Conservation (phyloP, 768 basidiomycete genomes). For the Amanita muscaria region DNA sequence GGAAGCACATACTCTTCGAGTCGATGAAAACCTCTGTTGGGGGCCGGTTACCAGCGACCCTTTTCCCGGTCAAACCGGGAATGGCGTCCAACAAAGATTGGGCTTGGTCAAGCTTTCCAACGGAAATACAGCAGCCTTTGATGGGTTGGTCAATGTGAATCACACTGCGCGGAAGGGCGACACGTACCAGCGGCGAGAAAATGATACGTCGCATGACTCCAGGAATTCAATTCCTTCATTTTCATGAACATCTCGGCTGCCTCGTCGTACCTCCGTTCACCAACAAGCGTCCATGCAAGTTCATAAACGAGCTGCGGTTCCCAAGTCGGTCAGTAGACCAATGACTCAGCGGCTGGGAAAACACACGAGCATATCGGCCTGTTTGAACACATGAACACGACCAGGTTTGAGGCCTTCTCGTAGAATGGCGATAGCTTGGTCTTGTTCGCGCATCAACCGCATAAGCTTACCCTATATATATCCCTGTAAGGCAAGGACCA, state of each 20-base stretch:
- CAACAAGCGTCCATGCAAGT: slow-evolving; percentile 67
- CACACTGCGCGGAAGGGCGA: slow-evolving; percentile 9
- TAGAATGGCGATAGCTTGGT: slow-evolving; percentile 57
- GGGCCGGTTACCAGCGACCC: slow-evolving; percentile 56
- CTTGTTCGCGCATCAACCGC: slow-evolving; percentile 59
- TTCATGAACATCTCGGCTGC: slow-evolving; percentile 57
- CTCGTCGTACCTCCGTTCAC: slow-evolving; percentile 55
- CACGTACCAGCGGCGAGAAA: slow-evolving; percentile 58
- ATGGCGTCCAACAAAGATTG: slow-evolving; percentile 53
- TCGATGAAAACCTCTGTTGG: slow-evolving; percentile 73
- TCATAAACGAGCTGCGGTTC: slow-evolving; percentile 58
- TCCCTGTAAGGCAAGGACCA: background rate
- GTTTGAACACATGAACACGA: slow-evolving; percentile 48
- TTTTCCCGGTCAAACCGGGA: slow-evolving; percentile 52
- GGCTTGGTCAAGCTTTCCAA: slow-evolving; percentile 47
- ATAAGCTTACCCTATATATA: slow-evolving; percentile 56
- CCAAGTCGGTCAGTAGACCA: background rate
- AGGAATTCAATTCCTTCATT: slow-evolving; percentile 58
- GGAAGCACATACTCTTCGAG: slow-evolving; percentile 50
- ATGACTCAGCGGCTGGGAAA: background rate
- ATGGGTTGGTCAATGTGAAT: background rate
- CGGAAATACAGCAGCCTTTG: slow-evolving; percentile 53
- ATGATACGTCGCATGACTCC: slow-evolving; percentile 75
- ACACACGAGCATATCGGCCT: slow-evolving; percentile 64
- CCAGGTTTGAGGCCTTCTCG: slow-evolving; percentile 47